phyloP scores from a whole-genome alignment of 23 red algal species.

The Gracilaria gracilis region DNA sequence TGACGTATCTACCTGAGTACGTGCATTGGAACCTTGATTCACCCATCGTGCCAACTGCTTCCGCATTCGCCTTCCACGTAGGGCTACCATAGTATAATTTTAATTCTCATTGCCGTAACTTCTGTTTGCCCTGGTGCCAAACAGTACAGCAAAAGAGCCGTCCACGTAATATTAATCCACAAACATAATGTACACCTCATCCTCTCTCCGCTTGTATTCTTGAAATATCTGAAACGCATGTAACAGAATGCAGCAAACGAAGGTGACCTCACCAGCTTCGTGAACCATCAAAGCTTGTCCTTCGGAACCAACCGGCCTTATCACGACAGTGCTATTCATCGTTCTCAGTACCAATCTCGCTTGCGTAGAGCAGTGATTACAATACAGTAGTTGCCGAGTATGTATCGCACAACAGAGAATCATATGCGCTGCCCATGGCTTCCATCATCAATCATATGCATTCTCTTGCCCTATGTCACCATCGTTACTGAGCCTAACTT shows the following conservation, averaged over 20 bases:
- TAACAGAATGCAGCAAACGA: neutral
- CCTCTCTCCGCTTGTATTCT: neutral
- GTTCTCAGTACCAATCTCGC: too few relatives aligned
- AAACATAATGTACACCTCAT: neutral
- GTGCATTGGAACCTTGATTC: neutral
- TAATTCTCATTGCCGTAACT: too few relatives aligned
- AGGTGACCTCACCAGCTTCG: neutral
- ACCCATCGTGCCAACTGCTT: conserved; percentile 6
- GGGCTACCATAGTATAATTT: too few relatives aligned
- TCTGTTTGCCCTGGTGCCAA: too few relatives aligned
- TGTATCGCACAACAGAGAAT: neutral
- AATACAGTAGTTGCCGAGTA: neutral
- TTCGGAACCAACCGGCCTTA: neutral
- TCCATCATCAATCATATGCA: neutral
- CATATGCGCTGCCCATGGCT: neutral
- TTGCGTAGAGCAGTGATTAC: too few relatives aligned
- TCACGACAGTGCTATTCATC: neutral
- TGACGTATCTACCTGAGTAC: neutral
- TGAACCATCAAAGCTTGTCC: neutral
- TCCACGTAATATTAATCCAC: neutral
- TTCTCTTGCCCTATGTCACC: neutral
- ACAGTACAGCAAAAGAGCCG: neutral
- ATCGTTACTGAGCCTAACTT: neutral
- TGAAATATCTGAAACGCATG: neutral
- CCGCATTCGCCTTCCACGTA: too few relatives aligned